These are phyloP conservation scores for Apophysomyces sp. DNA, from an alignment of 371 early-diverging fungal genomes.

Conservation along the genomic window DNA sequence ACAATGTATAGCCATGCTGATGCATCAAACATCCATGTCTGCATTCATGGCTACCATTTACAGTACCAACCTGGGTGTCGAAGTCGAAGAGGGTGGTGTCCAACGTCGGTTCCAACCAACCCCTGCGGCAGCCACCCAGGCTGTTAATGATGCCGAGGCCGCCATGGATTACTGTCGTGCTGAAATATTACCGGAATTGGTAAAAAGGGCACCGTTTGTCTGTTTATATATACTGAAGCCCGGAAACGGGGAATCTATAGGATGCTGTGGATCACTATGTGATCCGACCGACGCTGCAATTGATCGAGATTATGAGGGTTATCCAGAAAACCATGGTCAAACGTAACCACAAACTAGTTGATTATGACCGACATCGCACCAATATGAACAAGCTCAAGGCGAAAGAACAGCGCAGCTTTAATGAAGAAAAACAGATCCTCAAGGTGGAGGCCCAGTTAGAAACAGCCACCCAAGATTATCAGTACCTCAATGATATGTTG, in stretches of 20 bases:
- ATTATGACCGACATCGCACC: conserved; percentile 75
- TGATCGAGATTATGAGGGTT: conserved; percentile 55
- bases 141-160: conserved; percentile 52
- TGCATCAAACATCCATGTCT: conserved; percentile 61
- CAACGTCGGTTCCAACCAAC: conserved; percentile 29
- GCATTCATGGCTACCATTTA: conserved; percentile 54
- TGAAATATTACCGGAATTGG: conserved; percentile 57
- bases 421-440: conserved; percentile 67
- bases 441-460: conserved; percentile 63
- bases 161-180: conserved; percentile 49
- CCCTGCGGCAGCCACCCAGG: conserved; percentile 46
- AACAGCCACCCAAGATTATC: conserved; percentile 72
- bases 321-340: conserved; percentile 73
- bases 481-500: conserved; percentile 62
- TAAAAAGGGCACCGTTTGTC: conserved; percentile 6
- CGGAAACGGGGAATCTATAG: conserved; percentile 14
- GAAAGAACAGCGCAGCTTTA: conserved; percentile 59
- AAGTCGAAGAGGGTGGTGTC: conserved; percentile 25
- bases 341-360: conserved; percentile 76
- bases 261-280: conserved; percentile 65
- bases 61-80: conserved; percentile 20
- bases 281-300: conserved; percentile 64
- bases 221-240: neutral
- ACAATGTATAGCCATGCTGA: conserved; percentile 40
- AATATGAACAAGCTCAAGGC: conserved; percentile 59